Conservation (phyloP, 2,329 filamentous ascomycete species). For the Fusarium sp. region DNA sequence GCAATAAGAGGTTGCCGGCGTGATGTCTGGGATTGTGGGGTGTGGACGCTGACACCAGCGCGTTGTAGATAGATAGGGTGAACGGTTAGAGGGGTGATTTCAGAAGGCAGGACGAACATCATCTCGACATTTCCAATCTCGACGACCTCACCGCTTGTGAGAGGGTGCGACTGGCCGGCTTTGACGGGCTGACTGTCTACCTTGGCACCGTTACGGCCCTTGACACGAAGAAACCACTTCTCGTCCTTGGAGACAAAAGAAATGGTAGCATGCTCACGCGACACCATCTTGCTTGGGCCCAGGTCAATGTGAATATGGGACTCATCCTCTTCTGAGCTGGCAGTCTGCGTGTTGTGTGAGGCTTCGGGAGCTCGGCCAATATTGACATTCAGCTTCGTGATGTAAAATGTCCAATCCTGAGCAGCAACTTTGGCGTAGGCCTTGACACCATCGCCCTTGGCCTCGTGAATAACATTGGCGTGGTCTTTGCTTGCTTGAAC, state of each 20-base stretch:
- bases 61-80: slow-evolving; percentile 76
- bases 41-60: slow-evolving; percentile 62
- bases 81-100: slow-evolving; percentile 73
- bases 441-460: slow-evolving; percentile 70
- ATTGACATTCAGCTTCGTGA: slow-evolving; percentile 78
- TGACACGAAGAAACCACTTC: slow-evolving; percentile 86
- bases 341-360: slow-evolving; percentile 51
- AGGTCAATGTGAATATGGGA: slow-evolving; percentile 83
- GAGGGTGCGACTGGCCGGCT: slow-evolving; percentile 70
- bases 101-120: slow-evolving; percentile 95
- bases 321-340: slow-evolving; percentile 59
- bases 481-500: slow-evolving; percentile 72
- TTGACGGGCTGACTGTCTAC: slow-evolving; percentile 80
- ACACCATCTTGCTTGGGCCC: slow-evolving; percentile 84
- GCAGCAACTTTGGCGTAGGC: slow-evolving; percentile 87
- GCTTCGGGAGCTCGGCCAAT: slow-evolving; percentile 77
- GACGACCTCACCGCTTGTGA: slow-evolving; percentile 89
- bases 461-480: slow-evolving; percentile 71
- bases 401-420: slow-evolving; percentile 86
- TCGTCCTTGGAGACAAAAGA: slow-evolving; percentile 75
- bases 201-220: slow-evolving; percentile 90
- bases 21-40: slow-evolving; percentile 44
- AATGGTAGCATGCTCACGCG: slow-evolving; percentile 79
- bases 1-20: slow-evolving; percentile 62
- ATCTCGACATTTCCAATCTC: slow-evolving; percentile 95